phyloP scores from a whole-genome alignment of 225 moss, liverwort and hornwort species.

The Takakia lepidozioides region DNA sequence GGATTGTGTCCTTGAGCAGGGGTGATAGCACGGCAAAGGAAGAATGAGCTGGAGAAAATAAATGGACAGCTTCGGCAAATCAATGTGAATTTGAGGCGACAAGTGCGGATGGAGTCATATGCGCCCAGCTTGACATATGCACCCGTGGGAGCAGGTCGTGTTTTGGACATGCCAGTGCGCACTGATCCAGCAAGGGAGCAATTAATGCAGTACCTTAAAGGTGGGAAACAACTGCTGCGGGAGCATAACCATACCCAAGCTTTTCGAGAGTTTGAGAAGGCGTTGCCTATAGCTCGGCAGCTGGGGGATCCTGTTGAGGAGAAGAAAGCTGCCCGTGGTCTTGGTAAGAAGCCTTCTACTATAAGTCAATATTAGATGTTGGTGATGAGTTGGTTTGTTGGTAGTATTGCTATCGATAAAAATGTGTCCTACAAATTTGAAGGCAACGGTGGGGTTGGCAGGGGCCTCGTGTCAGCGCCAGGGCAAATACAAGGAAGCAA shows the following conservation, averaged over 20 bases:
- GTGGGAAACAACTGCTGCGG: conserved; percentile 79
- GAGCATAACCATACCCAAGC: conserved; percentile 68
- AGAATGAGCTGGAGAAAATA: conserved; percentile 76
- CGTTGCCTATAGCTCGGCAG: conserved; percentile 41
- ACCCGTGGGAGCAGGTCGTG: conserved; percentile 63
- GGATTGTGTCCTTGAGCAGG: conserved; percentile 35
- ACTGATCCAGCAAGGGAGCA: conserved; percentile 49
- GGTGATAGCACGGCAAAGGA: conserved; percentile 82
- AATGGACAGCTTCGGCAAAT: conserved; percentile 91
- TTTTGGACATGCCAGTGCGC: conserved; percentile 36
- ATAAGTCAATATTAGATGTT: too few relatives aligned
- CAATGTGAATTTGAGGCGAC: conserved; percentile 77
- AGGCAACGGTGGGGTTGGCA: conserved; percentile 21
- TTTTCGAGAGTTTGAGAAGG: conserved; percentile 62
- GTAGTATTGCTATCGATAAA: too few relatives aligned
- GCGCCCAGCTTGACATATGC: conserved; percentile 94
- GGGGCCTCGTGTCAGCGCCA: conserved; percentile 95
- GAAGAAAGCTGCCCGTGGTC: conserved; percentile 91
- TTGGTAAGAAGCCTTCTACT: too few relatives aligned
- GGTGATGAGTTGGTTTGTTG: too few relatives aligned
- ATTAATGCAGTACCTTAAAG: conserved; percentile 50
- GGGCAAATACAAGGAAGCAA: conserved; percentile 81
- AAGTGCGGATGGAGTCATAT: conserved; percentile 87
- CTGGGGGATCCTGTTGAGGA: conserved; percentile 72
- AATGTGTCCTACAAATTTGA: conserved; percentile 8